Conservation (phyloP, 2,329 filamentous ascomycete genomes). For the Clonostachys rhizophaga region DNA sequence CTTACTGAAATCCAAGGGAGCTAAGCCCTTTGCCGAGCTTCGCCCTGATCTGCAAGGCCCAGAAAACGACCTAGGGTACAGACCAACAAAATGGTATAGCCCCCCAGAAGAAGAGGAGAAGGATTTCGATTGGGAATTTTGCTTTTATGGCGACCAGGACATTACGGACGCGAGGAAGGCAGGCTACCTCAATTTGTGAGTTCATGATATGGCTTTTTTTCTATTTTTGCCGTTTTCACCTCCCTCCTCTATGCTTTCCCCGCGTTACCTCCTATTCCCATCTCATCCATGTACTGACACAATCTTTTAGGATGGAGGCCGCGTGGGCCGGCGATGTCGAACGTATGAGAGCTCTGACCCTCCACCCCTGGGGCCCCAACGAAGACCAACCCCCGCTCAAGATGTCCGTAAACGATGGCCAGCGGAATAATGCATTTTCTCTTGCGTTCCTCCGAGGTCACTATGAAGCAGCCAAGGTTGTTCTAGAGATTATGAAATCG, state of each 20-base stretch:
- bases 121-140: conserved; percentile 43
- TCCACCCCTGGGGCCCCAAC: conserved; percentile 51
- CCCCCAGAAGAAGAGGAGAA: conserved; percentile 5
- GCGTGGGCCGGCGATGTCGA: conserved; percentile 65
- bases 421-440: conserved; percentile 55
- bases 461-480: conserved; percentile 53
- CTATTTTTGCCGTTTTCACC: too few relatives aligned
- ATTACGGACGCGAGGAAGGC: conserved; percentile 48
- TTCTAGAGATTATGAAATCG: conserved; percentile 65
- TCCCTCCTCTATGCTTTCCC: too few relatives aligned
- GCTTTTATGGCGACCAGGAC: conserved; percentile 47
- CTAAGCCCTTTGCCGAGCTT: conserved; percentile 62
- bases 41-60: conserved; percentile 43
- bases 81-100: conserved; percentile 5
- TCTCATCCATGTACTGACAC: background rate
- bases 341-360: conserved; percentile 59
- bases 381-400: conserved; percentile 55
- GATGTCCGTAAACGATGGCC: conserved; percentile 52
- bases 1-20: conserved; percentile 50
- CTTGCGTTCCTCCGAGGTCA: conserved; percentile 66
- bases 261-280: background rate
- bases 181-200: conserved; percentile 61
- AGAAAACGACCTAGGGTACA: background rate
- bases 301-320: conserved; percentile 54
- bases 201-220: conserved; percentile 5